These are phyloP conservation scores for Berkeleyomyces basicola DNA, from an alignment of 2,329 filamentous ascomycete genomes.

Conservation along the genomic window DNA sequence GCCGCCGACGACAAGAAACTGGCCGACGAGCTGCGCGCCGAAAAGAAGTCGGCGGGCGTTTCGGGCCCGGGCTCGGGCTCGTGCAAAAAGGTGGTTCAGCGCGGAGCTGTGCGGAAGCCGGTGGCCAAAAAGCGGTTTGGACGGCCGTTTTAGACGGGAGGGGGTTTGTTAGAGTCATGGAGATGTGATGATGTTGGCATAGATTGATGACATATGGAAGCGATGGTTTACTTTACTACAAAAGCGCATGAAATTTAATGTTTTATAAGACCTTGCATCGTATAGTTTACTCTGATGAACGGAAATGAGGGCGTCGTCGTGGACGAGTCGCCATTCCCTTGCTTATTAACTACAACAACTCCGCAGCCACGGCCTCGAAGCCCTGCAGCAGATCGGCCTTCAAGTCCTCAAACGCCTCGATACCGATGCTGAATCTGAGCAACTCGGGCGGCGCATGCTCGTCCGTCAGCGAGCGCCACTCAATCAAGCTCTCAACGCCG, in stretches of 20 bases:
- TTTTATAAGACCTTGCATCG: too few species aligned
- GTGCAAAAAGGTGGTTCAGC: conserved; percentile 42
- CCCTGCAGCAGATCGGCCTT: conserved; percentile 55
- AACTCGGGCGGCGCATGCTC: conserved; percentile 50
- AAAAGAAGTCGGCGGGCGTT: conserved; percentile 21
- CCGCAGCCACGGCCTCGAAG: conserved; percentile 37
- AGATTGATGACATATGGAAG: too few species aligned
- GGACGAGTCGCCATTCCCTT: background rate
- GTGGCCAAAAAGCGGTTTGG: conserved; percentile 15
- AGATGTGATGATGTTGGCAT: too few species aligned
- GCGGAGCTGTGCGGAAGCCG: conserved; percentile 41
- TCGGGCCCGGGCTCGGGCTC: conserved; percentile 16
- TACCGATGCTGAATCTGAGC: conserved; percentile 67
- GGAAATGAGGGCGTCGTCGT: too few species aligned
- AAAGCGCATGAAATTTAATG: too few species aligned
- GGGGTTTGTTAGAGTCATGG: background rate
- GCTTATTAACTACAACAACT: conserved; percentile 14
- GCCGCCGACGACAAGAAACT: conserved; percentile 41
- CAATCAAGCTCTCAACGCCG: conserved; percentile 87
- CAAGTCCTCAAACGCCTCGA: conserved; percentile 78
- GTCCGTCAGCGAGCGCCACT: conserved; percentile 91
- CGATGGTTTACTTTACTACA: too few species aligned
- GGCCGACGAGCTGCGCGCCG: conserved; percentile 35
- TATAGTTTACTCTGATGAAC: too few species aligned
- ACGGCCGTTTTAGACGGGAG: conserved; percentile 11